phyloP scores from a whole-genome alignment of 75 land plant genomes.

The Cupressus sempervirens region DNA sequence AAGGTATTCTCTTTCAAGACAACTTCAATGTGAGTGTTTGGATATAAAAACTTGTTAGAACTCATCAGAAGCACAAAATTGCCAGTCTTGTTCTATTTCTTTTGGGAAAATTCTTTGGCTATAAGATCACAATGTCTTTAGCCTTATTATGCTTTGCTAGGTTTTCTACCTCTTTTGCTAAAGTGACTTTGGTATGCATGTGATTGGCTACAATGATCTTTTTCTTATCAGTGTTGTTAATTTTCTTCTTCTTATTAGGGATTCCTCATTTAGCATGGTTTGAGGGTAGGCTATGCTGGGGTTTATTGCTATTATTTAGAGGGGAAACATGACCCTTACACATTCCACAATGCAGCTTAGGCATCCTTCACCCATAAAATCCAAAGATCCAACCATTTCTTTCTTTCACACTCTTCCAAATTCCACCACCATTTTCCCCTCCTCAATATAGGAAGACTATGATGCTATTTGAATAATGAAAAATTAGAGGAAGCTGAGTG shows the following conservation, averaged over 20 bases:
- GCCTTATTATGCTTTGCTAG: constrained; percentile 6
- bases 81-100: constrained; percentile 12
- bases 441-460: too few relatives aligned
- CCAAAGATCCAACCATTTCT: constrained; percentile 8
- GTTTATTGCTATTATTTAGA: constrained; percentile 3
- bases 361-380: constrained; percentile 80
- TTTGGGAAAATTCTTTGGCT: neutral
- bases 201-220: constrained; percentile 2
- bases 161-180: constrained; percentile 29
- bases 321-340: constrained; percentile 51
- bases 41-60: too few relatives aligned
- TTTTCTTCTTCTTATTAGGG: neutral
- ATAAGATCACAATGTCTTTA: neutral
- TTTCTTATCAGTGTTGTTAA: neutral
- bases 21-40: too few relatives aligned
- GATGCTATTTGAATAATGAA: too few relatives aligned
- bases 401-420: neutral
- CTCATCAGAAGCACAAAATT: too few relatives aligned
- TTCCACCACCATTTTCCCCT: constrained; percentile 9
- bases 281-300: constrained; percentile 14
- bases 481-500: too few relatives aligned
- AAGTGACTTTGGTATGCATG: constrained; percentile 26
- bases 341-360: constrained; percentile 75
- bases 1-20: too few relatives aligned
- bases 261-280: constrained; percentile 4